Evolutionary conservation across 164 flowering plant genomes (phyloP).

Genomic region (Protea cynaroides): DNA sequence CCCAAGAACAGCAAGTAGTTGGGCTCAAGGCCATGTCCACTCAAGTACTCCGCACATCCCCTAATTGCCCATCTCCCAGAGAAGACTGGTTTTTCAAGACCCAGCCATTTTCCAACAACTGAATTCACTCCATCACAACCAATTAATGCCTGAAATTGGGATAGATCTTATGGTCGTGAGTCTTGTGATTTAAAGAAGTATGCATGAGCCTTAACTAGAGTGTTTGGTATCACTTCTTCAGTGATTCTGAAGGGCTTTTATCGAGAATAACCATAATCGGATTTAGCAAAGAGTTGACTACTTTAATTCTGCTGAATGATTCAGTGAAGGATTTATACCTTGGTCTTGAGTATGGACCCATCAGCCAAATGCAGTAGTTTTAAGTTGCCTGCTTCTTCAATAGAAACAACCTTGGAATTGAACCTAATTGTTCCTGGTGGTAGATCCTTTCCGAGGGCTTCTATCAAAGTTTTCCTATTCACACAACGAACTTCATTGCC

Average conservation of each 20-base stretch:
- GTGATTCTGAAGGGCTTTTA: not conserved
- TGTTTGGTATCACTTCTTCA: not conserved
- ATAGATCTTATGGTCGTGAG: too few species aligned
- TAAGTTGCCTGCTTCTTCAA: constrained; percentile 36
- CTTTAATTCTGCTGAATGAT: too few species aligned
- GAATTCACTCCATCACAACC: constrained; percentile 62
- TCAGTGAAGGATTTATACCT: constrained; percentile 39
- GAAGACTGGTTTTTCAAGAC: constrained; percentile 28
- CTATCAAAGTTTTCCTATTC: constrained; percentile 43
- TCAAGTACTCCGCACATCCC: constrained; percentile 27
- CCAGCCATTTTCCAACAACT: constrained; percentile 38
- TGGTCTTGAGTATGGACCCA: constrained; percentile 49
- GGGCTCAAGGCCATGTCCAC: constrained; percentile 33
- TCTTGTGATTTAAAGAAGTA: too few species aligned
- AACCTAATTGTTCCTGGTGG: constrained; percentile 64
- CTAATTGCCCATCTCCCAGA: constrained; percentile 40
- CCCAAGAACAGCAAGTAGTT: constrained; percentile 34
- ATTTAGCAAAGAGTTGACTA: too few species aligned
- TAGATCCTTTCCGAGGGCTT: constrained; percentile 51
- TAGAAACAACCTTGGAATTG: constrained; percentile 57
- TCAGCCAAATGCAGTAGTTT: constrained; percentile 61
- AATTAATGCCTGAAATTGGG: constrained; percentile 31
- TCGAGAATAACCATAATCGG: too few species aligned
- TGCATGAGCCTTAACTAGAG: not conserved
- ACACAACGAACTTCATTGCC: constrained; percentile 44